These are phyloP conservation scores for Trametes punicea DNA, from an alignment of 768 basidiomycete species.

Conservation along the genomic window DNA sequence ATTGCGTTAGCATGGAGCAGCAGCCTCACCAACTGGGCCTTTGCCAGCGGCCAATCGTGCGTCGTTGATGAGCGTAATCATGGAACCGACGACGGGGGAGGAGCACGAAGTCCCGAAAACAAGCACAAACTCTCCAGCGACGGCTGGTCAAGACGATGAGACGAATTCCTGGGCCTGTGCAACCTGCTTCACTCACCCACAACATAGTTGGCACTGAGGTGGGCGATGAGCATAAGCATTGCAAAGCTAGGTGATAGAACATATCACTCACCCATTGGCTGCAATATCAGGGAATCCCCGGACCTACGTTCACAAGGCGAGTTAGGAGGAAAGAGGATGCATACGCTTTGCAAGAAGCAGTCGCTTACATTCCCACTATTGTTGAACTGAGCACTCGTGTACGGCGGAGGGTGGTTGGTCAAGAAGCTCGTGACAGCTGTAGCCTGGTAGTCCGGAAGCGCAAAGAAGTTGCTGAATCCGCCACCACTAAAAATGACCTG, in stretches of 20 bases:
- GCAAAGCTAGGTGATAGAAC: not conserved
- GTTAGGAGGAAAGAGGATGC: not conserved
- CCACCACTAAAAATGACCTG: conserved; percentile 37
- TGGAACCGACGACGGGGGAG: conserved; percentile 32
- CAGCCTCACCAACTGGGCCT: conserved; percentile 28
- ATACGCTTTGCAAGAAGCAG: not conserved
- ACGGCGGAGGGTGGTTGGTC: conserved; percentile 33
- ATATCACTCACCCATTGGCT: conserved; percentile 32
- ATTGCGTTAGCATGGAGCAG: not conserved
- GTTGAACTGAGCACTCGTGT: conserved; percentile 34
- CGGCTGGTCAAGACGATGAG: conserved; percentile 9
- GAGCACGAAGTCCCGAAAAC: conserved; percentile 37
- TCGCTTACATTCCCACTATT: conserved; percentile 29
- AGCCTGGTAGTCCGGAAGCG: conserved; percentile 37
- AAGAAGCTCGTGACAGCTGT: conserved; percentile 30
- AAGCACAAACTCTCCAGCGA: conserved; percentile 32
- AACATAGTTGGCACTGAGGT: conserved; percentile 32
- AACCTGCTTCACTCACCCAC: conserved; percentile 19
- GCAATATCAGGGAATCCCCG: conserved; percentile 33
- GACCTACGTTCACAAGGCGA: too few relatives aligned
- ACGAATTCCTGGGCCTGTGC: not conserved
- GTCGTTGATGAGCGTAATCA: conserved; percentile 38
- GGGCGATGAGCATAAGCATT: not conserved
- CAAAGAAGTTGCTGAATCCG: conserved; percentile 41
- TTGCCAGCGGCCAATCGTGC: conserved; percentile 34